Evolutionary conservation across 2,329 filamentous ascomycete species (phyloP).

Genomic region (Periconia macrospinosa): DNA sequence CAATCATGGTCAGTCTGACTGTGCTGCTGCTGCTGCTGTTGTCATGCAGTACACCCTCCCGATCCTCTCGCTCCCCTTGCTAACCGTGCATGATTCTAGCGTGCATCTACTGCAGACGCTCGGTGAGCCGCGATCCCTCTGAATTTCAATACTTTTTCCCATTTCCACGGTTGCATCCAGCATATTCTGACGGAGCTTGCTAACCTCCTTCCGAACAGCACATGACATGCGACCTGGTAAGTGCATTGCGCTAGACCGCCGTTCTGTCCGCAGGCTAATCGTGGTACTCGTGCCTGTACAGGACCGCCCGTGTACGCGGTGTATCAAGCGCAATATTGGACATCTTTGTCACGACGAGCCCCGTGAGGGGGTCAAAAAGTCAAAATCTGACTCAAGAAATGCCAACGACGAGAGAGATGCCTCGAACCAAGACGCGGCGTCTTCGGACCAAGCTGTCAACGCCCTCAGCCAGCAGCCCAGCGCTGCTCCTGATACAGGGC

Average conservation of each 20-base stretch:
- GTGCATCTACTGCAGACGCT: constrained; percentile 58
- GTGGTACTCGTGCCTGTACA: constrained; percentile 47
- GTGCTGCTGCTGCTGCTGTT: not conserved
- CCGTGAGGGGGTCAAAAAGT: constrained; percentile 78
- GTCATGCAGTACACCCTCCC: constrained; percentile 20
- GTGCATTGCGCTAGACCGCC: constrained; percentile 16
- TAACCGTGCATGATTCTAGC: constrained; percentile 39
- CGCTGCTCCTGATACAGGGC: constrained; percentile 38
- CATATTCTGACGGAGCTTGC: constrained; percentile 28
- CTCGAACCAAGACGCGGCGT: constrained; percentile 30
- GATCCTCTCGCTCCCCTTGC: constrained; percentile 23
- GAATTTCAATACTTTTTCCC: constrained; percentile 23
- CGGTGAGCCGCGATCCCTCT: constrained; percentile 44
- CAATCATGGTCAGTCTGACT: constrained; percentile 50
- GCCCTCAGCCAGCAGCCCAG: constrained; percentile 31
- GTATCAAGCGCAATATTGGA: constrained; percentile 97
- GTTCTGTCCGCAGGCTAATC: constrained; percentile 36
- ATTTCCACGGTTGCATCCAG: constrained; percentile 21
- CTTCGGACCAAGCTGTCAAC: constrained; percentile 31
- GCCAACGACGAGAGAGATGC: constrained; percentile 33
- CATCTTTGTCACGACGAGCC: constrained; percentile 98
- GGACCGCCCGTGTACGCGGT: constrained; percentile 95
- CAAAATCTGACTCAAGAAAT: constrained; percentile 59
- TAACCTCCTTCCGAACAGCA: constrained; percentile 45
- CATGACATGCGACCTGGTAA: constrained; percentile 58